Evolutionary conservation across 1,284 basidiomycete genomes (phyloP), one percentile per base, ranked within the genome.

Genomic region (Apiotrichum sp.): DNA sequence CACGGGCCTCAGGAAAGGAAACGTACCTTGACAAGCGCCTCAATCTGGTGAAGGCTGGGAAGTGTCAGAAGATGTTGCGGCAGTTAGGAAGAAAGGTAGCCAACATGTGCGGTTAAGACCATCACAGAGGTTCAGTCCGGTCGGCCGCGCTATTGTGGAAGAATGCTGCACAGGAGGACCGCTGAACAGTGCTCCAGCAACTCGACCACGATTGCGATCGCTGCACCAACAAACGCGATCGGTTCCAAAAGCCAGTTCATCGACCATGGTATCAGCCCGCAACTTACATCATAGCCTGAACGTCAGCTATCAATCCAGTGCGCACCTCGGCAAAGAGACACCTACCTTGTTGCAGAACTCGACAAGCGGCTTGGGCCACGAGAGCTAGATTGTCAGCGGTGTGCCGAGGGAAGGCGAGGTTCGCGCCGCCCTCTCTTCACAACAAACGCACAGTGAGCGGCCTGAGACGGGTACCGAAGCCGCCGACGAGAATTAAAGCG

Each of bases 401-500:
- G 22, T 22, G 22, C 22, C 22, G 22, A 22, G 22, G 22, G 22
- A 22, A 22, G 22, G 22, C 22, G 22, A 22, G 22, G 22, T 22
- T 22, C 22, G 22, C 22, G 22, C 22, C 22, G 22, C 22, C 22
- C 22, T 22, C 22, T 22, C 36, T 22, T 22, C 22, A 22, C 36
- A 38, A 38, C 36, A 38, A 65, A 55, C 79, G 77, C 62, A 81
- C 74, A 11, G 80, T 81, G 57, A 81, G 65, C 38, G 80, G 80
- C 62, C 80, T 75, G 39, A 81, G 76, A 58, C 79, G 76, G 36
- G 79, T 80, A 58, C 79, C 79, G 71, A 80, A 80, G 63, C 78
- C 77, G 56, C 77, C 77, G 62, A 78, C 77, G 57, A 78, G 74
- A 66, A 78, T 78, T 53, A 78, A 63, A 67, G 77, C 77, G 75